These are phyloP conservation scores for Thraustochytrium sp. DNA, from an alignment of 352 stramenopile genomes.

Conservation along the genomic window DNA sequence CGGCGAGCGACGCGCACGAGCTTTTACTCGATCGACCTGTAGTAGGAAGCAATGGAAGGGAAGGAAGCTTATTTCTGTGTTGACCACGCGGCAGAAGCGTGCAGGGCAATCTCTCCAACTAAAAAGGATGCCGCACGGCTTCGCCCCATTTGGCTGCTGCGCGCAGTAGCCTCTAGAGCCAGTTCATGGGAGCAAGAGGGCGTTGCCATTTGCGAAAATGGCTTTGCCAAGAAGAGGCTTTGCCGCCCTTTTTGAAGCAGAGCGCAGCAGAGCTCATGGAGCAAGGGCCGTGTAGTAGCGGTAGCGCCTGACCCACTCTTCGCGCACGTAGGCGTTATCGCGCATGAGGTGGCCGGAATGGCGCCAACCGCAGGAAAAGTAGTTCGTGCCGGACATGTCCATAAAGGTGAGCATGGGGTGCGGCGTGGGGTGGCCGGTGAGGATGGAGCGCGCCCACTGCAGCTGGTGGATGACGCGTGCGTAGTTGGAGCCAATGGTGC, in stretches of 20 bases:
- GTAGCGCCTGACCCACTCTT: conserved; percentile 20
- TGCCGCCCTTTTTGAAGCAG: too few species aligned
- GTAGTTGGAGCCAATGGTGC: conserved; percentile 37
- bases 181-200: too few species aligned
- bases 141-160: too few species aligned
- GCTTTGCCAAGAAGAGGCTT: too few species aligned
- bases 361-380: conserved; percentile 37
- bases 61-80: too few species aligned
- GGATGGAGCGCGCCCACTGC: not conserved
- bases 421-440: not conserved
- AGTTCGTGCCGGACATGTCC: not conserved
- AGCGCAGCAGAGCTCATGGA: not conserved
- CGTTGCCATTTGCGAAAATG: too few species aligned
- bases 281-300: not conserved
- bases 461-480: conserved; percentile 31
- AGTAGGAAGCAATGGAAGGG: too few species aligned
- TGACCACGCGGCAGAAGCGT: too few species aligned
- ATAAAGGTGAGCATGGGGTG: conserved; percentile 3
- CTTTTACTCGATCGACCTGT: conserved; percentile 17
- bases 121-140: too few species aligned
- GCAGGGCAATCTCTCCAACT: too few species aligned
- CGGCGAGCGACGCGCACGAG: not conserved
- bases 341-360: not conserved
- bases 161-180: too few species aligned
- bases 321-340: not conserved